Evolutionary conservation across 805 yeast species (phyloP).

Genomic region (Lachancea quebecensis): DNA sequence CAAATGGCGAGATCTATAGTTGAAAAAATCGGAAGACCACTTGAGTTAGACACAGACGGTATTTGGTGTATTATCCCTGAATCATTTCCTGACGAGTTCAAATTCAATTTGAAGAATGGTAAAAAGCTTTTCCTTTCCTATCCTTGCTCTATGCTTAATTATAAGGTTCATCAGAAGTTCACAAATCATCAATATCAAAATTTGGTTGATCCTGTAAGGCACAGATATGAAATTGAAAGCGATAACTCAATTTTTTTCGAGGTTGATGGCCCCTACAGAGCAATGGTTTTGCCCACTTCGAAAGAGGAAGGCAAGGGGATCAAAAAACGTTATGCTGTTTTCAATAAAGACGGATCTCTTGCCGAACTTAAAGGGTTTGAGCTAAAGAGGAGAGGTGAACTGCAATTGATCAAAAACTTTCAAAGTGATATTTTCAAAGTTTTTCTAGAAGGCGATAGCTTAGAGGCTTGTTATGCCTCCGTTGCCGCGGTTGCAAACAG

Average conservation of each 20-base stretch:
- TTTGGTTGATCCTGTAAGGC: constrained; percentile 58
- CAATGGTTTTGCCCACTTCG: constrained; percentile 95
- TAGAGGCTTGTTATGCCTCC: constrained; percentile 75
- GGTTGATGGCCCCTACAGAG: constrained; percentile 97
- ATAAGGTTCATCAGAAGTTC: constrained; percentile 81
- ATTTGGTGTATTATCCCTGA: constrained; percentile 97
- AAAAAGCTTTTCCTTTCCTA: constrained; percentile 72
- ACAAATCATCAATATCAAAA: constrained; percentile 95
- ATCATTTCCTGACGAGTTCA: constrained; percentile 85
- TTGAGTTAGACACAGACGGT: constrained; percentile 97
- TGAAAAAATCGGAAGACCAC: constrained; percentile 88
- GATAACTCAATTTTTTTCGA: constrained; percentile 96
- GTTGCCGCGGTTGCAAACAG: constrained; percentile 92
- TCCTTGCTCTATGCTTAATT: constrained; percentile 94
- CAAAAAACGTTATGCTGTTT: constrained; percentile 94
- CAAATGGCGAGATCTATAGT: constrained; percentile 93
- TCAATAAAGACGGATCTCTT: constrained; percentile 85
- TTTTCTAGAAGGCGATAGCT: constrained; percentile 75
- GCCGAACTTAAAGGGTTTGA: constrained; percentile 98
- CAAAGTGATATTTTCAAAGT: constrained; percentile 91
- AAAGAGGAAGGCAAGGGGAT: constrained; percentile 96
- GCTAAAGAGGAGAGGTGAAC: constrained; percentile 92
- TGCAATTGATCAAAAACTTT: constrained; percentile 86
- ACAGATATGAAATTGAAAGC: constrained; percentile 67
- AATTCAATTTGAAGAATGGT: constrained; percentile 67